phyloP scores from a whole-genome alignment of 306 rosid species.

The Morella rubra region DNA sequence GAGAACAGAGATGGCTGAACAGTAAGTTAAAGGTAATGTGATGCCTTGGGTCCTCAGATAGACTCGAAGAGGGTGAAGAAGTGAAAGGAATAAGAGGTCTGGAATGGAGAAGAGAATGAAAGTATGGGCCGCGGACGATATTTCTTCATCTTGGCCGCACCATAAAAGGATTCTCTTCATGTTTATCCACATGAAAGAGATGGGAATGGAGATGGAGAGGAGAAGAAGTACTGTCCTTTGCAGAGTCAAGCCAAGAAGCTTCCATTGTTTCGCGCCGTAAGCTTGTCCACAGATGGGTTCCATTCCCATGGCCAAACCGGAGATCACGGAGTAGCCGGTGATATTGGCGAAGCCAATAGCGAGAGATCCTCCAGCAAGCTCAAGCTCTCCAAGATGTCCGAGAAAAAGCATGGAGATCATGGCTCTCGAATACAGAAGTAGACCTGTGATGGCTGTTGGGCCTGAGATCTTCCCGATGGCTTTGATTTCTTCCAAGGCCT shows the following conservation, averaged over 20 bases:
- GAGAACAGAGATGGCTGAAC: conserved; percentile 73
- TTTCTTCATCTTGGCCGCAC: conserved; percentile 79
- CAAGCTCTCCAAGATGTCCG: conserved; percentile 83
- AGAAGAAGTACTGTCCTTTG: conserved; percentile 84
- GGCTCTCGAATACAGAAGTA: conserved; percentile 73
- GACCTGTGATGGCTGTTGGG: conserved; percentile 76
- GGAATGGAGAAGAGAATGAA: conserved; percentile 82
- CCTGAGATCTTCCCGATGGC: conserved; percentile 84
- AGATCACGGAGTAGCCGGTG: conserved; percentile 94
- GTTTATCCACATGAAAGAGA: conserved; percentile 77
- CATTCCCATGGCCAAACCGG: conserved; percentile 99
- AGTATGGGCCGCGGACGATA: conserved; percentile 74
- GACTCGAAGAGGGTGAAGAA: conserved; percentile 85
- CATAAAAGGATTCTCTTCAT: conserved; percentile 65
- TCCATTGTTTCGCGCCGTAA: conserved; percentile 78
- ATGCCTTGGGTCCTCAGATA: conserved; percentile 77
- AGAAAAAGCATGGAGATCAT: conserved; percentile 98
- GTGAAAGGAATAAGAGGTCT: conserved; percentile 78
- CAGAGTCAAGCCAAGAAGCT: conserved; percentile 72
- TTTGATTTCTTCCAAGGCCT: conserved; percentile 77
- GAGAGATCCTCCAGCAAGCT: conserved; percentile 93
- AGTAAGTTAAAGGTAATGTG: conserved; percentile 71
- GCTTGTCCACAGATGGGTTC: conserved; percentile 98
- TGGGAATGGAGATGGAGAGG: conserved; percentile 73
- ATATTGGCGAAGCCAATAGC: conserved; percentile 94